These are phyloP conservation scores for Tulasnella sp. DNA, from an alignment of 768 basidiomycete genomes.

Conservation along the genomic window DNA sequence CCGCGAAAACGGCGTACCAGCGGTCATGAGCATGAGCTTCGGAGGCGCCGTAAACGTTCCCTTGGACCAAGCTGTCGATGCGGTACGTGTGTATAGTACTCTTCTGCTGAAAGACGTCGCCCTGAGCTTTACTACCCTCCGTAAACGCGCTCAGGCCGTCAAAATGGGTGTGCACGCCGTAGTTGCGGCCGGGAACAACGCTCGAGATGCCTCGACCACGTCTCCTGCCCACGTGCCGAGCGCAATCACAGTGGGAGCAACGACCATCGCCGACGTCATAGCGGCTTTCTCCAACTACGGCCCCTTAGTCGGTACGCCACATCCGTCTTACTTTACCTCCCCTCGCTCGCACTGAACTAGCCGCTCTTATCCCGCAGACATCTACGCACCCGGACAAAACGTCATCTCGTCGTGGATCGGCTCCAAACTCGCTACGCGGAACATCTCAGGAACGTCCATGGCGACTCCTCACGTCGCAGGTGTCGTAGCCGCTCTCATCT, in stretches of 20 bases:
- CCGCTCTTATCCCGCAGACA: neutral
- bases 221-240: conserved; percentile 16
- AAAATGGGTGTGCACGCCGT: conserved; percentile 12
- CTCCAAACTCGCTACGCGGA: neutral
- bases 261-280: conserved; percentile 61
- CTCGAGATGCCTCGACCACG: conserved; percentile 12
- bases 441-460: conserved; percentile 14
- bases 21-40: conserved; percentile 30
- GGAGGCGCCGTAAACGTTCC: conserved; percentile 23
- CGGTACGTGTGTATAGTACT: conserved; percentile 6
- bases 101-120: no score
- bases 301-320: neutral
- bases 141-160: neutral
- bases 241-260: conserved; percentile 18
- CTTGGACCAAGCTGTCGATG: conserved; percentile 26
- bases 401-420: conserved; percentile 13
- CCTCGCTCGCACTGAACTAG: neutral
- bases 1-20: conserved; percentile 22
- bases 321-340: neutral
- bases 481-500: neutral
- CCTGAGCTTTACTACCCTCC: no score
- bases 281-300: conserved; percentile 62
- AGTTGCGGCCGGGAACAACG: conserved; percentile 18
- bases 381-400: conserved; percentile 15
- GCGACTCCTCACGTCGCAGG: conserved; percentile 11